Percentiles rank a stretch among this genome's conserved stretches.
phyloP scores from a whole-genome alignment of 2,329 filamentous ascomycete species.

The Pyrenophora seminiperda region DNA sequence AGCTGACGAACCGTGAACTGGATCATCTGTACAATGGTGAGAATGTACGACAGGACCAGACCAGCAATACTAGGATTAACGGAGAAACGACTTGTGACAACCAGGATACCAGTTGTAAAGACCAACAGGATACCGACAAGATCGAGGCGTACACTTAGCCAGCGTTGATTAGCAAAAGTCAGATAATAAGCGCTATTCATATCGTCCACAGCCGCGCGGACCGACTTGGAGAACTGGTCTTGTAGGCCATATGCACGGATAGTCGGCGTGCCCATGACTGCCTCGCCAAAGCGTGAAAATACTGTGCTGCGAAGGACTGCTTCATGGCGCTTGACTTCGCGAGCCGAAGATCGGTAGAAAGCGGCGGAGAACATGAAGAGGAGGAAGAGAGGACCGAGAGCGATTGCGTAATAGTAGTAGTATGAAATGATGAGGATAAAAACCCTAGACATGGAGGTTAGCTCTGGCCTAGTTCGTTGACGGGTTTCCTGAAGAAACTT shows the following conservation, averaged over 20 bases:
- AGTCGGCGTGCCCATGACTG: conserved; percentile 78
- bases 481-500: conserved; percentile 13
- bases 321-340: conserved; percentile 94
- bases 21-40: conserved; percentile 92
- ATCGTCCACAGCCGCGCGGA: conserved; percentile 77
- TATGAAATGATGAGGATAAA: conserved; percentile 93
- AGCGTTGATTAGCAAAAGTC: conserved; percentile 93
- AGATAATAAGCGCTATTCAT: conserved; percentile 96
- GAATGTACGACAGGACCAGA: conserved; percentile 88
- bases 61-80: conserved; percentile 85
- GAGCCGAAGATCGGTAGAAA: conserved; percentile 89
- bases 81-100: conserved; percentile 87
- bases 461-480: background rate
- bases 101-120: conserved; percentile 85
- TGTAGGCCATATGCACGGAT: conserved; percentile 89
- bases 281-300: conserved; percentile 90
- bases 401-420: conserved; percentile 85
- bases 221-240: conserved; percentile 71
- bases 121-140: conserved; percentile 82
- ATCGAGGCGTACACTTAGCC: conserved; percentile 86
- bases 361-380: conserved; percentile 81
- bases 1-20: conserved; percentile 94
- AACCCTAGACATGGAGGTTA: conserved; percentile 56
- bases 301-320: conserved; percentile 84
- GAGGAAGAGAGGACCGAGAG: conserved; percentile 70